Evolutionary conservation across 331 rosid species (phyloP), one percentile per base, ranked within the genome.

Genomic region (Erythrophleum ivorense): DNA sequence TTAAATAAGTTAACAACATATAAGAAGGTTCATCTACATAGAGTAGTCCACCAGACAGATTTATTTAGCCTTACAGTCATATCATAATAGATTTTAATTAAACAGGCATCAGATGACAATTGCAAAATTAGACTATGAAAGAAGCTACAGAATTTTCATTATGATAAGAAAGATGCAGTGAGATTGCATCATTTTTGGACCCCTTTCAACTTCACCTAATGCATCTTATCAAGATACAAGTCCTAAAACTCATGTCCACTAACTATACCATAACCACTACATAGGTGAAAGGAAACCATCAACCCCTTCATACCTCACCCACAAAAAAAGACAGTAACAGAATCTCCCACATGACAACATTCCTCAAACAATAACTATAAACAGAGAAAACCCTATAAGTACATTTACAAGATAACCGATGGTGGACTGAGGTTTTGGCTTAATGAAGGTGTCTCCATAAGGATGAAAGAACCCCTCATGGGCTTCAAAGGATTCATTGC

Each of bases 381-480:
- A 43, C 48, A 70, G 63, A 15, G 9, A 16, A 13, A 64, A 6
- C 55, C 91, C 88, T 0, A 79, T 2, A 12, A 83, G 7, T 7
- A 64, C 40, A 13, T 78, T 78, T 64, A 46, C 46, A n/a, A 76
- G 21, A 77, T 85, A 83, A 55, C 82, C 0, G 45, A 45, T 10
- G 69, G 85, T 0, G 82, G 84, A 50, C 64, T 75, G 36, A 85
- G 53, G 40, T 71, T 79, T 11, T 68, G 70, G 46, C 58, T 57
- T 11, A 60, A n/a, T 31, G 71, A 73, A 72, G 78, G 64, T 41
- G 78, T 36, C 45, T 83, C 82, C 75, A 65, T 40, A 49, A 50
- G 63, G 58, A 73, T 33, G 59, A 84, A 75, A 21, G 73, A 80
- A 63, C 24, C 49, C 82, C 63, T 82, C 19, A 53, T 43, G 46